phyloP scores from a whole-genome alignment of 768 basidiomycete genomes.

The Exidia glandulosa region DNA sequence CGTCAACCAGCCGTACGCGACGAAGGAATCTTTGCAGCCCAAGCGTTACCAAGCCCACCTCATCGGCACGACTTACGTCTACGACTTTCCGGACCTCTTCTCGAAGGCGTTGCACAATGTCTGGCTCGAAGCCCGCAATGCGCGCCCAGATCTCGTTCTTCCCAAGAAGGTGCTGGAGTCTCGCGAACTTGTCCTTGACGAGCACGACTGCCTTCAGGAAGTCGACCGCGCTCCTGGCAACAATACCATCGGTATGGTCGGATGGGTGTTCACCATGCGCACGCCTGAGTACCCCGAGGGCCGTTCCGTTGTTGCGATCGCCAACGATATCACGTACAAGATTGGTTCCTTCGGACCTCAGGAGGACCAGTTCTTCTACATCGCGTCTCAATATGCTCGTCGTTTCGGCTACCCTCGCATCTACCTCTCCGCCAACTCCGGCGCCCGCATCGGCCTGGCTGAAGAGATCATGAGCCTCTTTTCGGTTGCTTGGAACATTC shows the following conservation, averaged over 20 bases:
- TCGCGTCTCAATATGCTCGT: conserved; percentile 89
- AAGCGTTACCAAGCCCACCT: conserved; percentile 98
- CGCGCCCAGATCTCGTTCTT: conserved; percentile 51
- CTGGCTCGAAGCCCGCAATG: conserved; percentile 65
- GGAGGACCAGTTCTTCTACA: conserved; percentile 95
- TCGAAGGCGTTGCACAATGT: conserved; percentile 91
- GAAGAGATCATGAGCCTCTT: conserved; percentile 85
- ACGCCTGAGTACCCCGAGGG: conserved; percentile 91
- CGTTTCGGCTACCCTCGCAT: conserved; percentile 82
- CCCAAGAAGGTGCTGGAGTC: conserved; percentile 76
- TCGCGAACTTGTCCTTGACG: conserved; percentile 87
- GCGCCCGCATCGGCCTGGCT: conserved; percentile 90
- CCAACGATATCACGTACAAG: conserved; percentile 98
- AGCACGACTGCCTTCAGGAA: conserved; percentile 81
- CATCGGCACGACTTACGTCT: conserved; percentile 96
- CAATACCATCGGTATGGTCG: conserved; percentile 96
- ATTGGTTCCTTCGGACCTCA: conserved; percentile 95
- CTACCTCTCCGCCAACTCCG: conserved; percentile 98
- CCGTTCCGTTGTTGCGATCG: conserved; percentile 77
- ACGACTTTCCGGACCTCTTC: conserved; percentile 99
- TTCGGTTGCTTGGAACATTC: conserved; percentile 84
- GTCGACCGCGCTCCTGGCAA: conserved; percentile 89
- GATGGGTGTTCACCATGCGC: conserved; percentile 85
- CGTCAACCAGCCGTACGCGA: conserved; percentile 86
- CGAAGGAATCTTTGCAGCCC: conserved; percentile 96